Evolutionary conservation across 2,329 filamentous ascomycete species (phyloP), one percentile per base, ranked within the genome.

Genomic region (Calonectria honghensis): DNA sequence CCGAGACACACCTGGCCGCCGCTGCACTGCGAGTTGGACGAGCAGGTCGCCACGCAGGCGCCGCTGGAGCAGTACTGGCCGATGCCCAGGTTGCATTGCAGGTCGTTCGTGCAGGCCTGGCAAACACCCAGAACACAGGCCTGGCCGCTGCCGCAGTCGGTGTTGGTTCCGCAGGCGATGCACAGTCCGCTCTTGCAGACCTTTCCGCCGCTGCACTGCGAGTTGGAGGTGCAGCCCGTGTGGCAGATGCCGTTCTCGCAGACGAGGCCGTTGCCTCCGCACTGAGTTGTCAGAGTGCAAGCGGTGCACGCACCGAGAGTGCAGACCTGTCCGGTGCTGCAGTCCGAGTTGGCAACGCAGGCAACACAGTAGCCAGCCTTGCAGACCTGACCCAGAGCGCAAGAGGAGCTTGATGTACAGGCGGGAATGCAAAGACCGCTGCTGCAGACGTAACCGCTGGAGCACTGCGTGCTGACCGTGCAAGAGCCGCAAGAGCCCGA

Each of bases 41-140:
- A 41, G 65, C 71, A 73, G 3, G 39, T 66, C 14, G 66, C 48
- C 18, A 52, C 59, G 32, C 73, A 75, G 37, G 66, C 65, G 37
- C 70, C 66, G 59, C 20, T 73, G 24, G 39, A 27, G 41, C 75
- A 77, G 52, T 76, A 70, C 45, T 76, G 73, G 4, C 74, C 74
- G 41, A 63, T 6, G 24, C 54, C 67, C 20, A 63, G 27, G 45
- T 69, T 61, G 59, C 70, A 74, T 14, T 75, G 59, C 4, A 59
- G 14, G 27, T 73, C 71, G n/a, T 32, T 18, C 1, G 74, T 24
- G 41, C 76, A 77, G n/a, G 67, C 39, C 16, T 63, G 52, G 39
- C 76, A 77, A 14, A 41, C 37, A 11, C 74, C 76, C 10, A 64
- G 37, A 6, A 24, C 9, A 39, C 76, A 76, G 10, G 68, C 70